Percentiles rank a stretch among this genome's conserved stretches.
These are phyloP conservation scores for Geotrichum siamense DNA, from an alignment of 1,139 yeast species.

Conservation along the genomic window DNA sequence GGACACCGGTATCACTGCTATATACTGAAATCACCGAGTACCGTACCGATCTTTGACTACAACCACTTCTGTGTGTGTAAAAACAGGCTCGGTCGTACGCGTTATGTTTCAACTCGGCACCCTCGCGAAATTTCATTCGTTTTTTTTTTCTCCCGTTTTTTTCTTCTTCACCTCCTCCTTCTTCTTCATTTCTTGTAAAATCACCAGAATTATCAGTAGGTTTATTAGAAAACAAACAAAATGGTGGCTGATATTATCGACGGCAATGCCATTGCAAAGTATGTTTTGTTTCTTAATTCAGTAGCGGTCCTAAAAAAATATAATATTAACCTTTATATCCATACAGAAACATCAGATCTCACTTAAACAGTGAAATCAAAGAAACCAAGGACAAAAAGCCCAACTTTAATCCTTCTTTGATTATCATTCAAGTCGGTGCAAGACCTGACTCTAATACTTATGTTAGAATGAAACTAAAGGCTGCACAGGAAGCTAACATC, in stretches of 20 bases:
- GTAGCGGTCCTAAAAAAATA: neutral
- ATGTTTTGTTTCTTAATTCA: slow-evolving; percentile 16
- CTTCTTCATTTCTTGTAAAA: no score
- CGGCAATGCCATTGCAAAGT: slow-evolving; percentile 59
- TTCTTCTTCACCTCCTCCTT: slow-evolving; percentile 2
- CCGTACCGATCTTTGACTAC: no score
- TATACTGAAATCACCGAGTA: no score
- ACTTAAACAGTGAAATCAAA: slow-evolving; percentile 44
- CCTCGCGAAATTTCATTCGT: neutral
- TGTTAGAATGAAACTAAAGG: slow-evolving; percentile 89
- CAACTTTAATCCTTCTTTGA: slow-evolving; percentile 66
- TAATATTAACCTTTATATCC: neutral
- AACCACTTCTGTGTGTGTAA: no score
- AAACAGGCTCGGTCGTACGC: no score
- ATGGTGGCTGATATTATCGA: slow-evolving; percentile 43
- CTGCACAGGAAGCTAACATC: slow-evolving; percentile 77
- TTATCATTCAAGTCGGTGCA: slow-evolving; percentile 83
- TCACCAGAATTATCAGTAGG: slow-evolving; percentile 26
- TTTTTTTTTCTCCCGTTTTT: slow-evolving; percentile 1
- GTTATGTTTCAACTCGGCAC: no score
- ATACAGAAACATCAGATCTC: slow-evolving; percentile 33
- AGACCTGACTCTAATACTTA: slow-evolving; percentile 92
- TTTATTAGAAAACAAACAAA: slow-evolving; percentile 24
- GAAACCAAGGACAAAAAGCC: slow-evolving; percentile 48
- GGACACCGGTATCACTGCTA: no score